These are phyloP conservation scores for Tylopilus balloui DNA, from an alignment of 768 basidiomycete genomes.

Conservation along the genomic window DNA sequence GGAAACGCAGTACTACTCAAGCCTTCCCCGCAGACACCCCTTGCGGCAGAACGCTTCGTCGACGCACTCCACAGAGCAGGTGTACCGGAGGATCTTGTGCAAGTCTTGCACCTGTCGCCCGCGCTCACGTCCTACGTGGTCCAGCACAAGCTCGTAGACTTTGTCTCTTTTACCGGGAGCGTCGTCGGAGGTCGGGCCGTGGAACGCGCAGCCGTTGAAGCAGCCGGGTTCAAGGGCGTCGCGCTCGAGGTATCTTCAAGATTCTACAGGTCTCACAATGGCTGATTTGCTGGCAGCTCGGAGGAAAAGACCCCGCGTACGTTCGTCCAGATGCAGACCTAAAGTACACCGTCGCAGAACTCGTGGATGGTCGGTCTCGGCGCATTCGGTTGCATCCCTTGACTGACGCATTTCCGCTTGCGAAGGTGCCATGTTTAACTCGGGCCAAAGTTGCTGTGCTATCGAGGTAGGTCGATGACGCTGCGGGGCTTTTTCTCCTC, in stretches of 20 bases:
- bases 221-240: slow-evolving; percentile 77
- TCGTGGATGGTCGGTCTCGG: slow-evolving; percentile 73
- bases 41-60: slow-evolving; percentile 78
- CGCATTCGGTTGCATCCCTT: background rate
- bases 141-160: slow-evolving; percentile 64
- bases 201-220: slow-evolving; percentile 61
- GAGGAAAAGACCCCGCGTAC: slow-evolving; percentile 98
- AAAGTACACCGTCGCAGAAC: slow-evolving; percentile 74
- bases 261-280: background rate
- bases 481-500: background rate
- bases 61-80: slow-evolving; percentile 69
- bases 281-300: slow-evolving; percentile 54
- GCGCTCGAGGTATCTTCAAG: slow-evolving; percentile 62
- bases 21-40: slow-evolving; percentile 94
- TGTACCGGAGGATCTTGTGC: slow-evolving; percentile 68
- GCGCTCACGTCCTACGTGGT: slow-evolving; percentile 56
- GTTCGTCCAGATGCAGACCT: slow-evolving; percentile 85
- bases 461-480: slow-evolving; percentile 58
- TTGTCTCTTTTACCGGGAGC: slow-evolving; percentile 88
- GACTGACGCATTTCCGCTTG: background rate
- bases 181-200: slow-evolving; percentile 75
- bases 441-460: slow-evolving; percentile 95
- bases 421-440: slow-evolving; percentile 90
- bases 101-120: slow-evolving; percentile 72
- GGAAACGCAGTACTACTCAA: slow-evolving; percentile 91